Percentiles rank a stretch among this genome's conserved stretches.
These are phyloP conservation scores for Rhynchospora tenuis DNA, from an alignment of 176 grass and related monocot genomes.

Conservation along the genomic window DNA sequence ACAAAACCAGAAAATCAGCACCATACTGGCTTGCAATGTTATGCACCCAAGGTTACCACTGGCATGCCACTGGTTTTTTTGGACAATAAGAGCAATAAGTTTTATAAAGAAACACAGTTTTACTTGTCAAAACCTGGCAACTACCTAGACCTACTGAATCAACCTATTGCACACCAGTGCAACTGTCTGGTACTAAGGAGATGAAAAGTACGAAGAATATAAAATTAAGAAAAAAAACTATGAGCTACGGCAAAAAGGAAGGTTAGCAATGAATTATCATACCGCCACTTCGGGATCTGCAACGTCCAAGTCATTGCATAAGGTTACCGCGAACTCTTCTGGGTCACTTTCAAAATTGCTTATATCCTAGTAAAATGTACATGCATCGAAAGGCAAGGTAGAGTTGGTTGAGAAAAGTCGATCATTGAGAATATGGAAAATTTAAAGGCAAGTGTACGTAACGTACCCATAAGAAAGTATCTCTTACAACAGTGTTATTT, in stretches of 20 bases:
- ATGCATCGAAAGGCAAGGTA: background rate
- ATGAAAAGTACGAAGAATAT: background rate
- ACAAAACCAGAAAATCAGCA: constrained; percentile 10
- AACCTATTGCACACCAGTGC: background rate
- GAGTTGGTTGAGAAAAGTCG: background rate
- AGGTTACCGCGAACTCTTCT: constrained; percentile 84
- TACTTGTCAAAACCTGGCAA: background rate
- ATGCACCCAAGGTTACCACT: background rate
- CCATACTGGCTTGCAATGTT: background rate
- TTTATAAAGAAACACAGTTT: background rate
- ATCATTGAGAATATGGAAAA: background rate
- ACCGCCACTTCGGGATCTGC: constrained; percentile 92
- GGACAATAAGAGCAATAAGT: background rate
- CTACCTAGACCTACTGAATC: background rate
- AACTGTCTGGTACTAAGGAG: background rate
- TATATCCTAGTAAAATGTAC: constrained; percentile 50
- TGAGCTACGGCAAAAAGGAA: background rate
- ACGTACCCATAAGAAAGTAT: constrained; percentile 83
- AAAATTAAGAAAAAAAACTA: background rate
- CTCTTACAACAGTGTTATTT: constrained; percentile 80
- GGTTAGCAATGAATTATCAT: constrained; percentile 15
- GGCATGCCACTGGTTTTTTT: background rate
- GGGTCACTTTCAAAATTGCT: constrained; percentile 93
- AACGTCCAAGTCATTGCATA: constrained; percentile 83
- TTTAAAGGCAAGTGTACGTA: constrained; percentile 17